phyloP scores from a whole-genome alignment of 306 rosid species.

The Rubus idaeus region DNA sequence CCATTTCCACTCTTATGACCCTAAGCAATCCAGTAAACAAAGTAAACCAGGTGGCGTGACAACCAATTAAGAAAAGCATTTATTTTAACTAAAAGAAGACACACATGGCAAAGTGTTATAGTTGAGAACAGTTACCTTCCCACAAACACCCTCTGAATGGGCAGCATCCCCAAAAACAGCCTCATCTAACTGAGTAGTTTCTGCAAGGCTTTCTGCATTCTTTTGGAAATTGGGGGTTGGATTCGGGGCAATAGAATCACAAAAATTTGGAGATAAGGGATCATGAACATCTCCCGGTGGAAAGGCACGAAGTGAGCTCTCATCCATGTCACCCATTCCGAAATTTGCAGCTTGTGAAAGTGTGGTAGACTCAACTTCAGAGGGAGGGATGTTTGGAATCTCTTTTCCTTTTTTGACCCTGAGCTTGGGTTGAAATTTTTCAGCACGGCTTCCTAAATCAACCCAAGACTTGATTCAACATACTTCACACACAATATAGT shows the following conservation, averaged over 20 bases:
- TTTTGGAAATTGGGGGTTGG: slow-evolving; percentile 38
- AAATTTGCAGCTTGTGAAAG: slow-evolving; percentile 23
- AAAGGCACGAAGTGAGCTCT: slow-evolving; percentile 34
- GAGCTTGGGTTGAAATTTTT: slow-evolving; percentile 42
- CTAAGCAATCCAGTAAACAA: slow-evolving; percentile 34
- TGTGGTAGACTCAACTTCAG: slow-evolving; percentile 30
- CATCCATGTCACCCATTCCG: slow-evolving; percentile 12
- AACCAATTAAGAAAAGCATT: slow-evolving; percentile 7
- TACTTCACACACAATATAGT: slow-evolving; percentile 1
- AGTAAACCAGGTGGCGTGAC: slow-evolving; percentile 20
- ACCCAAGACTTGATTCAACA: neutral
- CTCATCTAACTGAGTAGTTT: slow-evolving; percentile 23
- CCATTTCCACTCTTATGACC: slow-evolving; percentile 31
- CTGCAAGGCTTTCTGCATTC: slow-evolving; percentile 43
- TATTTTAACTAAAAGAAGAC: neutral
- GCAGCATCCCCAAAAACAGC: slow-evolving; percentile 42
- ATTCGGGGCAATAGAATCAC: slow-evolving; percentile 21
- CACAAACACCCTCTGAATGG: slow-evolving; percentile 42
- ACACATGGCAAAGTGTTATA: slow-evolving; percentile 2
- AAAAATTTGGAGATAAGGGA: slow-evolving; percentile 40
- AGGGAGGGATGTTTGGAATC: slow-evolving; percentile 19
- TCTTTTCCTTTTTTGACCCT: slow-evolving; percentile 26
- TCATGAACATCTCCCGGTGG: slow-evolving; percentile 30
- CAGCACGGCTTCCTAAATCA: slow-evolving; percentile 30
- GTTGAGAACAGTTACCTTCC: slow-evolving; percentile 32